Base-by-base conservation (phyloP, 148 eudicot genomes). In the Diospyros lotus region DNA sequence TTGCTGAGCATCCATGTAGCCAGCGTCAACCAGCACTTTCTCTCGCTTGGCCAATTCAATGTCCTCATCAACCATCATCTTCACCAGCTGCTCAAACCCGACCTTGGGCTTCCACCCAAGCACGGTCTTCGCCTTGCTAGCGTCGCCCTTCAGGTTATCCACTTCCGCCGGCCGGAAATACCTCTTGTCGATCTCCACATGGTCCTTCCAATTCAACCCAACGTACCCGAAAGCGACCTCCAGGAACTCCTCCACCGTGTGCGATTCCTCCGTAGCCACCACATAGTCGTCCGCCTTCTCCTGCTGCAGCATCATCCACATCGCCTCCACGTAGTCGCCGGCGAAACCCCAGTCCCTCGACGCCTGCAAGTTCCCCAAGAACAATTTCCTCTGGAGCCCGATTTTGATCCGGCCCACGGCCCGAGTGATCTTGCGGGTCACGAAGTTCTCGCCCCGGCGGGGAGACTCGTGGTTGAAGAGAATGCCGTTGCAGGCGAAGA, bases 271-370 rank as follows among this genome's bases (percentile, higher is more conserved):
- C 0, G 98, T 96, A 0, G 94, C 99, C 69, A 96, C 94, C 5
- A 93, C 99, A 55, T 96, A 96, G 73, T 93, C 99, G 58, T 93
- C 98, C 2, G 98, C 93, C 76, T 93, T 89, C 18, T 96, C 99
- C 80, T 96, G 99, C 81, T 96, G 98, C 63, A 96, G 89, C 98
- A 96, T 96, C 94, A 93, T 40, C 98, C 98, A 96, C 99, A 93
- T 96, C 60, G 99, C 99, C 83, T 93, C 97, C 5, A 96, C 99
- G 58, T 96, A 96, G 80, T 96, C 99, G 50, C 98, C 98, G 0
- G 99, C 99, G 15, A 93, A 93, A 0, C 99, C 98, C 99, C 98
- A 96, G 53, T 93, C 98, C 59, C 98, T 82, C 8, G 97, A 89
- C 0, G 99, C 98, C 64, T 84, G 84, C 69, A 96, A 76, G 66